Evolutionary conservation across 2,329 filamentous ascomycete genomes (phyloP), one percentile per base, ranked within the genome.

Genomic region (Exophiala viscosa): DNA sequence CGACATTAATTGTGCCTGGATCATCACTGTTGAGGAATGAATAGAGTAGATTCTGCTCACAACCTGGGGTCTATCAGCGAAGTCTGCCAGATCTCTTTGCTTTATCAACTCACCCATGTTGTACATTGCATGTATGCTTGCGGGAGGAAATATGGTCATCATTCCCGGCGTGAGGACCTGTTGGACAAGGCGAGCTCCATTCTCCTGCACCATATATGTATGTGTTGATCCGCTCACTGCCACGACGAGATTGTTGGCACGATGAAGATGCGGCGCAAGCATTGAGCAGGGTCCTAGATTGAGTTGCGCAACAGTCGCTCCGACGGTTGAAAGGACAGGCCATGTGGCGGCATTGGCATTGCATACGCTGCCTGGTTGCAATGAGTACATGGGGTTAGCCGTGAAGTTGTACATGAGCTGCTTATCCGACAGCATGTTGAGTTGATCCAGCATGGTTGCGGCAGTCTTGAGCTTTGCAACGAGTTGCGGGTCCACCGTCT

Each of bases 331-430:
- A 8, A 72, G 62, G 11, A 71, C 69, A 10, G 74, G 73, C 60
- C 75, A 75, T 14, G 72, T 75, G 13, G 72, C 72, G 5, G 70
- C 69, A 53, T 77, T 58, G 31, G 55, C 57, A 28, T 58, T 58
- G 49, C 48, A 53, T 13, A 60, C 57, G 10, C 54, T 57, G 3
- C 57, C 57, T 28, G 57, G 54, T 17, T 43, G 38, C 49, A 44
- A 58, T 11, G 57, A 52, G 20, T 51, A 46, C 49, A 45, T 51
- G 13, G 45, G 48, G 34, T 52, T 55, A 11, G 66, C 62, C 15
- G 63, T 69, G 64, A 79, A 80, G 65, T 80, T 73, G 64, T 78
- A 80, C 32, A 68, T 62, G 73, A 75, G 78, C 57, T 73, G 72
- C 53, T 74, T 65, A 18, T 64, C 64, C n/a, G 67, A 54, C 11